Evolutionary conservation across 2,329 filamentous ascomycete species (phyloP).

Genomic region (Massarina eburnea): DNA sequence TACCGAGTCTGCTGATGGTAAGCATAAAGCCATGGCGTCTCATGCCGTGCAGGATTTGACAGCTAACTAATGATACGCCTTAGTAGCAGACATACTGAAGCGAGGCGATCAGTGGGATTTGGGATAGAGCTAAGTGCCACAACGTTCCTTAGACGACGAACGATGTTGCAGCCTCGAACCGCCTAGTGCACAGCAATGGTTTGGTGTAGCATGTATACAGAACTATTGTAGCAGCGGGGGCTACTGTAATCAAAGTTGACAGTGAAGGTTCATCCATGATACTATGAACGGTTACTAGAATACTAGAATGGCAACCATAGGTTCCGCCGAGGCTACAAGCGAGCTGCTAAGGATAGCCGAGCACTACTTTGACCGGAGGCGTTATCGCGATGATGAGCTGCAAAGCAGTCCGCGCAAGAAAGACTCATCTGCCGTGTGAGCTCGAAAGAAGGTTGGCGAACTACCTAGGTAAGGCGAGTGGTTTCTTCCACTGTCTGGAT

Average conservation of each 20-base stretch:
- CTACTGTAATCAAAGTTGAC: background rate
- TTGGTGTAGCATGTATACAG: no score
- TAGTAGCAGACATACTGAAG: no score
- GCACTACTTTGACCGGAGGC: background rate
- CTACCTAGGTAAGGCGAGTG: conserved; percentile 9
- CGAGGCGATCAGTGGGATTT: no score
- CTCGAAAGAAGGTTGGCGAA: conserved; percentile 21
- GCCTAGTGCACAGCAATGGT: no score
- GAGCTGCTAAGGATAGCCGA: no score
- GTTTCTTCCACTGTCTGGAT: conserved; percentile 17
- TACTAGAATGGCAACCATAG: no score
- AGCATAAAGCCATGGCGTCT: conserved; percentile 5
- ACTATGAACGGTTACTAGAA: no score
- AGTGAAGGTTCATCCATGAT: background rate
- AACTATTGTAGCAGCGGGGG: no score
- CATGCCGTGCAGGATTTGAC: background rate
- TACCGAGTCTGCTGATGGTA: conserved; percentile 10
- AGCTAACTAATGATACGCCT: background rate
- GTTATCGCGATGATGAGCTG: background rate
- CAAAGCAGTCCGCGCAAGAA: background rate
- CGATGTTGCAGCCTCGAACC: no score
- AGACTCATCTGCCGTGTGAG: conserved; percentile 13
- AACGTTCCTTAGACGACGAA: no score
- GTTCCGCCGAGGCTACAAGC: background rate
- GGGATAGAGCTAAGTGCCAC: no score